Conservation (phyloP, 2,329 filamentous ascomycete genomes). For the Colletotrichum cuscutae region DNA sequence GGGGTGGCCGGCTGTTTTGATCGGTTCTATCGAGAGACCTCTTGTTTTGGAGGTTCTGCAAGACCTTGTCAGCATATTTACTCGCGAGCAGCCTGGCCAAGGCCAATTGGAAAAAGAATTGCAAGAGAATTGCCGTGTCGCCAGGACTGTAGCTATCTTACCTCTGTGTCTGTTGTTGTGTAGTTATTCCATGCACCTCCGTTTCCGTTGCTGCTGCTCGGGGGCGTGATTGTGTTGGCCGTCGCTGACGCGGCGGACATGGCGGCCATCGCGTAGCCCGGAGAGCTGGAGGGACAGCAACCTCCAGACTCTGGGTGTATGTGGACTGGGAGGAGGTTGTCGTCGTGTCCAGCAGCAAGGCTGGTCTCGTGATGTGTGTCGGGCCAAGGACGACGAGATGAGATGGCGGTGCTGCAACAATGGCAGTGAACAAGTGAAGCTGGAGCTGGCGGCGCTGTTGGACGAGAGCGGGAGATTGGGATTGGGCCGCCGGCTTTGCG, state of each 20-base stretch:
- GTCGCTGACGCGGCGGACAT: constrained; percentile 62
- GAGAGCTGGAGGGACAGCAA: constrained; percentile 32
- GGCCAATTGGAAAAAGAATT: neutral
- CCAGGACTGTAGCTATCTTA: constrained; percentile 40
- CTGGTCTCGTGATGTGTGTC: constrained; percentile 8
- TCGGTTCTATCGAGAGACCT: constrained; percentile 31
- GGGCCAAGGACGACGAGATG: constrained; percentile 24
- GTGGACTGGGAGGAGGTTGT: neutral
- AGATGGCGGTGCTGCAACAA: constrained; percentile 10
- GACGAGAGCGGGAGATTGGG: constrained; percentile 14
- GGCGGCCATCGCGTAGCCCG: constrained; percentile 56
- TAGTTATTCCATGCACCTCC: constrained; percentile 57
- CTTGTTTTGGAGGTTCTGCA: constrained; percentile 37
- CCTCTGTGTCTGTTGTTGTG: constrained; percentile 46
- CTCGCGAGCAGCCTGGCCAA: neutral
- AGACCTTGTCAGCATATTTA: constrained; percentile 5
- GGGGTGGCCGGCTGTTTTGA: constrained; percentile 28
- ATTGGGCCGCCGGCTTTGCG: constrained; percentile 15
- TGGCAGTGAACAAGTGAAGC: constrained; percentile 11
- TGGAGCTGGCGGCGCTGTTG: constrained; percentile 6
- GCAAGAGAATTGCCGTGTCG: neutral
- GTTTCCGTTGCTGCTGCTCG: constrained; percentile 60
- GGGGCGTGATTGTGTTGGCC: constrained; percentile 58
- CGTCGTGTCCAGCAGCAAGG: neutral
- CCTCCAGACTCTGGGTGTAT: constrained; percentile 22